Evolutionary conservation across 768 basidiomycete genomes (phyloP).

Genomic region (Calocybe cyanea): DNA sequence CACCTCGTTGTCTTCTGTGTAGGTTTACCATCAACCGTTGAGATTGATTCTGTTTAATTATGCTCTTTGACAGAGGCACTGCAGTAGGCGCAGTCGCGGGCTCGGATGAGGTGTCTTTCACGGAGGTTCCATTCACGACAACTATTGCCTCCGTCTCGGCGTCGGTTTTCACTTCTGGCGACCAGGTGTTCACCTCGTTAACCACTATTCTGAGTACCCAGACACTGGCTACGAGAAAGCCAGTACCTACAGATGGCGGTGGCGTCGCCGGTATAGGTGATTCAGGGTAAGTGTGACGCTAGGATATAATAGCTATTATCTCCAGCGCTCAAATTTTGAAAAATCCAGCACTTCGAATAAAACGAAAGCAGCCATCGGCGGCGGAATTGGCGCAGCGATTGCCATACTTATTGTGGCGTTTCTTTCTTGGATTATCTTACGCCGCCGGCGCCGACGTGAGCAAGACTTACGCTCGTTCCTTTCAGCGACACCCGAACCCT

Average conservation of each 20-base stretch:
- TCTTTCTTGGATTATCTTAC: constrained; percentile 10
- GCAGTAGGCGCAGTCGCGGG: neutral
- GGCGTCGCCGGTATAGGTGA: neutral
- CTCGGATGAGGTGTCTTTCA: constrained; percentile 1
- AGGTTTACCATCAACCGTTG: neutral
- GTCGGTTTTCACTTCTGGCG: constrained; percentile 6
- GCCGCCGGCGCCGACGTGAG: constrained; percentile 16
- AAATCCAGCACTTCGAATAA: constrained; percentile 7
- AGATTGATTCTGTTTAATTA: neutral
- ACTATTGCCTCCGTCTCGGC: constrained; percentile 5
- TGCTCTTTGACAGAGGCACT: neutral
- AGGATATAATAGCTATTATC: too few species aligned
- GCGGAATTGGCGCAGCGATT: constrained; percentile 14
- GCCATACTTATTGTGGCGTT: constrained; percentile 13
- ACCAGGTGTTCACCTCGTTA: neutral
- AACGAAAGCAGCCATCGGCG: constrained; percentile 14
- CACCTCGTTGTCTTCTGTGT: neutral
- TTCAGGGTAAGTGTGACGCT: constrained; percentile 4
- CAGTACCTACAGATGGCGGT: constrained; percentile 3
- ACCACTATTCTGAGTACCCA: constrained; percentile 7
- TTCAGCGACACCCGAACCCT: constrained; percentile 7
- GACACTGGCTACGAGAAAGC: constrained; percentile 7
- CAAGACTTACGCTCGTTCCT: constrained; percentile 8
- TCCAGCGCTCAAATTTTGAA: neutral
- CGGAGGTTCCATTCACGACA: constrained; percentile 6